A percentile compares a stretch with the other conserved stretches of the same genome.
phyloP scores from a whole-genome alignment of 257 asterid species.

The Nicotiana sylvestris region DNA sequence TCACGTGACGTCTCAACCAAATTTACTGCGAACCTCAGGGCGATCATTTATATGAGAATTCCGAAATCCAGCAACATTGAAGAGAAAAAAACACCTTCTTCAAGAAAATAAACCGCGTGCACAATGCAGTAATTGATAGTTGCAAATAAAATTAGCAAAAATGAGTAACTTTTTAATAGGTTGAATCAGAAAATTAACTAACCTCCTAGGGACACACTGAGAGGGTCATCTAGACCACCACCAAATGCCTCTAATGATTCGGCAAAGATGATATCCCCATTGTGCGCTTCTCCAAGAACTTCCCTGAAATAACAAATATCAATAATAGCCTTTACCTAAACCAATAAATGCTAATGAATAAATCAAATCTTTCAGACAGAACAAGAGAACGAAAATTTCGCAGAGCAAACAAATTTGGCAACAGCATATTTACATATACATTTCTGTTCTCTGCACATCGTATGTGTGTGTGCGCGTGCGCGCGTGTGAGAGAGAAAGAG shows the following conservation, averaged over 20 bases:
- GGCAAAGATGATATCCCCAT: conserved; percentile 73
- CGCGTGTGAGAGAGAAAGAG: neutral
- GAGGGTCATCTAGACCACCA: conserved; percentile 91
- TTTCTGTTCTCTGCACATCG: neutral
- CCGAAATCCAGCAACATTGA: neutral
- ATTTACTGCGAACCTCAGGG: neutral
- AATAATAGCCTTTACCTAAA: neutral
- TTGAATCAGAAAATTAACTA: neutral
- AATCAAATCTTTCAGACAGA: neutral
- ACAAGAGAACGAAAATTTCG: neutral
- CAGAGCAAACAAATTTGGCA: neutral
- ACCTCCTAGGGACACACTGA: conserved; percentile 94
- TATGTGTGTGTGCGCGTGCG: neutral
- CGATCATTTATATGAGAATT: neutral
- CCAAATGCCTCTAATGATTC: conserved; percentile 89
- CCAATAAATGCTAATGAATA: neutral
- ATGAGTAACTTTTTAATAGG: neutral
- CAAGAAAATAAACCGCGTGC: neutral
- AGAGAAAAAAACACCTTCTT: neutral
- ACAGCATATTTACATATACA: neutral
- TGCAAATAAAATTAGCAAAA: neutral
- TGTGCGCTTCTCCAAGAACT: conserved; percentile 70
- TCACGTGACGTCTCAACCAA: too few species aligned
- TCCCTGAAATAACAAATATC: conserved; percentile 45
- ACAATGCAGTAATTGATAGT: neutral